These are phyloP conservation scores for Pneumocystis wakefieldiae DNA, from an alignment of 1,139 yeast genomes.

Conservation along the genomic window DNA sequence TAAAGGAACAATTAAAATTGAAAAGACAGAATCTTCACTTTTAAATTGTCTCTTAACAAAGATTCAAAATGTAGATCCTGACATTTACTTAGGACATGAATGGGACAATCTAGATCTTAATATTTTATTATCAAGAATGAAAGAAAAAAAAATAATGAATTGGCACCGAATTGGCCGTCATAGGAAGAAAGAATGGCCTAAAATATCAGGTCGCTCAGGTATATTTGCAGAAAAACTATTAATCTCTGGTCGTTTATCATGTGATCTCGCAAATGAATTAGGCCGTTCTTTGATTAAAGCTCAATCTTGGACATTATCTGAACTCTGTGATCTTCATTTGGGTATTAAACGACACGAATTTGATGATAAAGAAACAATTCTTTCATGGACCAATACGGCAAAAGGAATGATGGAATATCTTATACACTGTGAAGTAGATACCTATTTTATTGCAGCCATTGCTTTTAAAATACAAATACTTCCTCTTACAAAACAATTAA, in stretches of 20 bases:
- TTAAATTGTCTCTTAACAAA: conserved; percentile 59
- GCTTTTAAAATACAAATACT: conserved; percentile 74
- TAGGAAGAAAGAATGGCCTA: conserved; percentile 56
- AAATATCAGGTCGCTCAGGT: conserved; percentile 38
- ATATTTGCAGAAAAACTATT: conserved; percentile 40
- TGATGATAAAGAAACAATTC: conserved; percentile 42
- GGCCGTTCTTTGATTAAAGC: conserved; percentile 92
- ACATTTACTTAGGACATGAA: conserved; percentile 76
- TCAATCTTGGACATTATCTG: conserved; percentile 90
- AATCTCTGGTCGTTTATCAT: conserved; percentile 70
- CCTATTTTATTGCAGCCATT: conserved; percentile 52
- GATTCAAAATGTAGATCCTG: conserved; percentile 68
- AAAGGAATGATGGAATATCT: conserved; percentile 49
- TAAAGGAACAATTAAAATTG: conserved; percentile 32
- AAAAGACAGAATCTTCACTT: conserved; percentile 60
- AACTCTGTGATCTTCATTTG: conserved; percentile 74
- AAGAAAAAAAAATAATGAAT: conserved; percentile 51
- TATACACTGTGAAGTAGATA: conserved; percentile 52
- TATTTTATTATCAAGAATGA: conserved; percentile 67
- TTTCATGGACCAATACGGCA: conserved; percentile 42
- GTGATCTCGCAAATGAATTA: conserved; percentile 89
- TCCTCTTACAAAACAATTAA: conserved; percentile 78
- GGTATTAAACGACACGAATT: conserved; percentile 47
- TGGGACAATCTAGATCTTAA: conserved; percentile 67
- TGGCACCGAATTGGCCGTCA: conserved; percentile 84